phyloP scores from a whole-genome alignment of 768 basidiomycete species.

The Mycena indigotica region DNA sequence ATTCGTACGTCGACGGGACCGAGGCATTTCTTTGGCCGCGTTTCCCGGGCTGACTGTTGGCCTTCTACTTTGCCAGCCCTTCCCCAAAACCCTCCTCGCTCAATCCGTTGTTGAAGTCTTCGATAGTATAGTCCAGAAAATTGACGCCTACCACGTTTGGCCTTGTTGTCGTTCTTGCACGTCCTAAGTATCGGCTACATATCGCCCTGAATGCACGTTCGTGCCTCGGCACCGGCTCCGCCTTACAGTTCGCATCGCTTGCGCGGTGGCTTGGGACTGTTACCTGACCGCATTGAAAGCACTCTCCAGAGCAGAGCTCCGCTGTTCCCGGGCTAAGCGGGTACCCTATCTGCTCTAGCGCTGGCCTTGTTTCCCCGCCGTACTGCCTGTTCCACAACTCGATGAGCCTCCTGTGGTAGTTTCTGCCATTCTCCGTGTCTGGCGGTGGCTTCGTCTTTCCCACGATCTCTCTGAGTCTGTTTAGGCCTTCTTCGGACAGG shows the following conservation, averaged over 20 bases:
- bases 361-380: background rate
- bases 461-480: background rate
- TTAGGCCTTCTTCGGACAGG: too few species aligned
- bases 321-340: too few species aligned
- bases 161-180: background rate
- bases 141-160: background rate
- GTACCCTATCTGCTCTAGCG: background rate
- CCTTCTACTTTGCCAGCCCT: too few species aligned
- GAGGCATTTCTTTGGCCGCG: too few species aligned
- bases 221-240: background rate
- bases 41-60: too few species aligned
- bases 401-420: background rate
- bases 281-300: too few species aligned
- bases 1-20: too few species aligned
- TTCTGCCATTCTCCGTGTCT: background rate
- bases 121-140: background rate
- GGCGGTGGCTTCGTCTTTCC: background rate
- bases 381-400: background rate
- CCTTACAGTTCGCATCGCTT: background rate
- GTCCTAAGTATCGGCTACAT: background rate
- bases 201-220: background rate
- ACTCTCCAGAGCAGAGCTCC: too few species aligned
- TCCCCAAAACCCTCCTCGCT: constrained; percentile 6
- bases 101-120: background rate
- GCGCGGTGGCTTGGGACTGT: background rate